phyloP scores from a whole-genome alignment of 164 flowering plant species.

The Stephania yunnanensis region DNA sequence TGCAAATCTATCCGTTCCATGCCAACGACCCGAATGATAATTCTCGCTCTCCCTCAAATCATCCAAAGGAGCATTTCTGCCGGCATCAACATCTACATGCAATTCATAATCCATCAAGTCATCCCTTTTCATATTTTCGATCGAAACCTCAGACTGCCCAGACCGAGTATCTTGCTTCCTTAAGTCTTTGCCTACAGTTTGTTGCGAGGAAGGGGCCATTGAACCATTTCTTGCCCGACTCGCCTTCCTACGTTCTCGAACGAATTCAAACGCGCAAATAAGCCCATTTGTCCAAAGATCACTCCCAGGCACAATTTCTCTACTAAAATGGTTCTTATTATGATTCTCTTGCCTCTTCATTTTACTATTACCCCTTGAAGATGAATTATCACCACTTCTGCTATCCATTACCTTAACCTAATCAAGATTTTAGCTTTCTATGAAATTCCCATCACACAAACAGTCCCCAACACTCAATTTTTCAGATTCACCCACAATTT shows the following conservation, averaged over 20 bases:
- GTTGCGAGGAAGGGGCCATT: conserved; percentile 16
- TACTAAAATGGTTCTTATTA: conserved; percentile 22
- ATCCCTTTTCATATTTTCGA: conserved; percentile 16
- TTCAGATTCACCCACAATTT: background rate
- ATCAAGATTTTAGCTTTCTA: background rate
- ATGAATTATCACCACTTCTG: conserved; percentile 8
- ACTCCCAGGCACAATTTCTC: conserved; percentile 41
- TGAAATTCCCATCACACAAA: background rate
- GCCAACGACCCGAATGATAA: conserved; percentile 16
- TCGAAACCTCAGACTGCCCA: conserved; percentile 19
- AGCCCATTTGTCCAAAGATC: conserved; percentile 95
- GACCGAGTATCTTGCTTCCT: conserved; percentile 15
- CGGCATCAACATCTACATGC: conserved; percentile 17
- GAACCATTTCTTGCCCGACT: conserved; percentile 26
- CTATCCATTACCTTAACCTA: conserved; percentile 8
- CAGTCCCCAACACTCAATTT: background rate
- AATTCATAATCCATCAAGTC: conserved; percentile 22
- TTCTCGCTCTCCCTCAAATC: conserved; percentile 23
- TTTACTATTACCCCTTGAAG: conserved; percentile 9
- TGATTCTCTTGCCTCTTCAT: conserved; percentile 37
- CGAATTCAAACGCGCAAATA: conserved; percentile 83
- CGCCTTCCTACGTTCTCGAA: conserved; percentile 33
- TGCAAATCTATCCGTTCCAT: conserved; percentile 23
- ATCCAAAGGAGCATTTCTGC: conserved; percentile 18
- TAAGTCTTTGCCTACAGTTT: conserved; percentile 16